phyloP scores from a whole-genome alignment of 2,329 filamentous ascomycete genomes.

The Colletotrichum chrysophilum region DNA sequence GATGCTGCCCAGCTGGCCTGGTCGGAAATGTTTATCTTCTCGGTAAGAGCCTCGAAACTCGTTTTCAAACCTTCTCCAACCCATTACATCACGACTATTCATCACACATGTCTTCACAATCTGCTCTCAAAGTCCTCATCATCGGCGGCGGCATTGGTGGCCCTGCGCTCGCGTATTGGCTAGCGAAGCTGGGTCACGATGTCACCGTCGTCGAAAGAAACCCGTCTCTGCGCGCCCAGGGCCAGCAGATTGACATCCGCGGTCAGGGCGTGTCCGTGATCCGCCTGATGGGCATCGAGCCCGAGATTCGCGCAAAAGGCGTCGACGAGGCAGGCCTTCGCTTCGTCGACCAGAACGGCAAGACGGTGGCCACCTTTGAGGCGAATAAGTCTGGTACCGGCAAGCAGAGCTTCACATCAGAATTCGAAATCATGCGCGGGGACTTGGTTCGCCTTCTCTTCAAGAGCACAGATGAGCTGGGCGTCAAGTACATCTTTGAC shows the following conservation, averaged over 20 bases:
- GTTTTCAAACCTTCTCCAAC: not conserved
- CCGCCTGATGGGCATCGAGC: slow-evolving; percentile 43
- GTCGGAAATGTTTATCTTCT: not conserved
- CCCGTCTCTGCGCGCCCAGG: slow-evolving; percentile 38
- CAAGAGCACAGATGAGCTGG: slow-evolving; percentile 36
- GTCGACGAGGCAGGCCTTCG: slow-evolving; percentile 54
- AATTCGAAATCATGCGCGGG: slow-evolving; percentile 66
- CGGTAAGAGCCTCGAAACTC: not conserved
- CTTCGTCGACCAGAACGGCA: slow-evolving; percentile 47
- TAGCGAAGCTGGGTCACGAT: slow-evolving; percentile 39
- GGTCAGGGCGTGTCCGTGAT: slow-evolving; percentile 44
- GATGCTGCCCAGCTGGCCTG: not conserved
- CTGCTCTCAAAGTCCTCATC: slow-evolving; percentile 51
- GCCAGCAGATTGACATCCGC: slow-evolving; percentile 52
- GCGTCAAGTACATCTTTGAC: slow-evolving; percentile 31
- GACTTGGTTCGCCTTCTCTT: slow-evolving; percentile 58
- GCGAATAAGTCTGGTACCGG: slow-evolving; percentile 46
- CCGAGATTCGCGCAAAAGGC: slow-evolving; percentile 35
- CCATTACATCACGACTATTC: not conserved
- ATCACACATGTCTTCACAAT: slow-evolving; percentile 31
- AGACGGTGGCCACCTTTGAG: slow-evolving; percentile 41
- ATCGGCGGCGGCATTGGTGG: slow-evolving; percentile 51
- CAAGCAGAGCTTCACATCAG: slow-evolving; percentile 52
- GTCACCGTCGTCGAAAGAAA: slow-evolving; percentile 51
- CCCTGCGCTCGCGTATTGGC: slow-evolving; percentile 45